Conservation (phyloP, 768 basidiomycete genomes). For the Termitomyces sp. region DNA sequence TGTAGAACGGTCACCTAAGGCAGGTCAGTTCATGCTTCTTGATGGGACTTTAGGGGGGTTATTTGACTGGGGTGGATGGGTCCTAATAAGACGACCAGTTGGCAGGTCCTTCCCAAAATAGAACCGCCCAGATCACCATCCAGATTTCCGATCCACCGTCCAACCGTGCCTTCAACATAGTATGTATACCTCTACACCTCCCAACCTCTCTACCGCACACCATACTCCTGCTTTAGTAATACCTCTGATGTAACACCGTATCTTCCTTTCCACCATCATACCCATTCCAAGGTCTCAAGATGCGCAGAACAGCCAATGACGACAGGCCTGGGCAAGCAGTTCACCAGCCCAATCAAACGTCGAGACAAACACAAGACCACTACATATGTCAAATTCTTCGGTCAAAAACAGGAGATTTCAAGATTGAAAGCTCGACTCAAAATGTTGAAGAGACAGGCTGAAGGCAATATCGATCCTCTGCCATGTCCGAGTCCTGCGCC, state of each 20-base stretch:
- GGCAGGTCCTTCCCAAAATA: not conserved
- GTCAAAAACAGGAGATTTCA: not conserved
- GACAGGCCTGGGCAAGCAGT: not conserved
- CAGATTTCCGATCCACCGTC: not conserved
- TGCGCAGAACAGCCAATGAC: not conserved
- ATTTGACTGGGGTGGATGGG: not conserved
- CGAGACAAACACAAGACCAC: constrained; percentile 7
- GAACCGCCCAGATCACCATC: not conserved
- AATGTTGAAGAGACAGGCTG: not conserved
- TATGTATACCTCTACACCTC: not conserved
- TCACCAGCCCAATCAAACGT: not conserved
- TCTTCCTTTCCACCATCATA: not conserved
- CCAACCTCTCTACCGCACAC: not conserved
- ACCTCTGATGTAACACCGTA: constrained; percentile 4
- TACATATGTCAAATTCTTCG: not conserved
- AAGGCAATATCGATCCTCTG: not conserved
- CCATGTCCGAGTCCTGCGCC: no score
- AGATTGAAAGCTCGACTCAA: not conserved
- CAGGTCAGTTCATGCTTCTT: no score
- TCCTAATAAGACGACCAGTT: not conserved
- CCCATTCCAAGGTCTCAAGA: not conserved
- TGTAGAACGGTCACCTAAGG: no score
- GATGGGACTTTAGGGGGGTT: no score
- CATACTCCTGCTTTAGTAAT: not conserved
- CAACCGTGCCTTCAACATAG: not conserved